These are phyloP conservation scores for Amorphotheca resinae DNA, from an alignment of 495 filamentous ascomycete species.

Conservation along the genomic window DNA sequence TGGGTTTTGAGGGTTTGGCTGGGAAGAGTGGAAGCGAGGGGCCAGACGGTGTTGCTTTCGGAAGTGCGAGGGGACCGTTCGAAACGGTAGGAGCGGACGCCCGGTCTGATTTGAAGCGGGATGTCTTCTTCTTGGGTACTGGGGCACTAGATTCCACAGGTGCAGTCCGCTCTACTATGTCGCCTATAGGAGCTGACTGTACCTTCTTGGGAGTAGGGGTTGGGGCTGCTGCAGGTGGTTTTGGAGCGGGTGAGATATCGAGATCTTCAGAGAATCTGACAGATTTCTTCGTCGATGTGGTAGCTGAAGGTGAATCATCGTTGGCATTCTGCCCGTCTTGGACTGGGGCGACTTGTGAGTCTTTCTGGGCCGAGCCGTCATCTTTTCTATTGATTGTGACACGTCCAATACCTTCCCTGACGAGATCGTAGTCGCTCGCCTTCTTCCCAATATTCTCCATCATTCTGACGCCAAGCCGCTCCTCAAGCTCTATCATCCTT, in stretches of 20 bases:
- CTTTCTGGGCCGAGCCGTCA: background rate
- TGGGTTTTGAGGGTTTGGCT: slow-evolving; percentile 30
- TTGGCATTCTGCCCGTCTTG: background rate
- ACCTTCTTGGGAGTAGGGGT: background rate
- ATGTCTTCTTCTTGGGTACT: slow-evolving; percentile 27
- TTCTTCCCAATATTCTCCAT: slow-evolving; percentile 41
- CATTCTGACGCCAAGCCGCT: slow-evolving; percentile 47
- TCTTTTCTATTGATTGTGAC: slow-evolving; percentile 23
- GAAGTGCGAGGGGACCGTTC: slow-evolving; percentile 7
- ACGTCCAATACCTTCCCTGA: slow-evolving; percentile 26
- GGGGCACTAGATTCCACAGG: slow-evolving; percentile 13
- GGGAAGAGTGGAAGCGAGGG: slow-evolving; percentile 29
- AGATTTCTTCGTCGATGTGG: slow-evolving; percentile 44
- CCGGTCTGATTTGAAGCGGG: slow-evolving; percentile 29
- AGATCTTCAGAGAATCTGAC: slow-evolving; percentile 65
- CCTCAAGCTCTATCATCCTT: slow-evolving; percentile 76
- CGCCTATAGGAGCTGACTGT: slow-evolving; percentile 29
- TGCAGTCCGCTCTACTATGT: slow-evolving; percentile 35
- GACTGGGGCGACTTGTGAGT: background rate
- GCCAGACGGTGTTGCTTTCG: background rate
- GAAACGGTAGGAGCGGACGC: background rate
- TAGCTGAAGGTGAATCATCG: background rate
- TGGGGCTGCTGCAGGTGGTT: background rate
- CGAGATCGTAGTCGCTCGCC: slow-evolving; percentile 21
- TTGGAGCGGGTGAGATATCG: slow-evolving; percentile 48